These are phyloP conservation scores for Beauveria varroae DNA, from an alignment of 2,329 filamentous ascomycete species.

Conservation along the genomic window DNA sequence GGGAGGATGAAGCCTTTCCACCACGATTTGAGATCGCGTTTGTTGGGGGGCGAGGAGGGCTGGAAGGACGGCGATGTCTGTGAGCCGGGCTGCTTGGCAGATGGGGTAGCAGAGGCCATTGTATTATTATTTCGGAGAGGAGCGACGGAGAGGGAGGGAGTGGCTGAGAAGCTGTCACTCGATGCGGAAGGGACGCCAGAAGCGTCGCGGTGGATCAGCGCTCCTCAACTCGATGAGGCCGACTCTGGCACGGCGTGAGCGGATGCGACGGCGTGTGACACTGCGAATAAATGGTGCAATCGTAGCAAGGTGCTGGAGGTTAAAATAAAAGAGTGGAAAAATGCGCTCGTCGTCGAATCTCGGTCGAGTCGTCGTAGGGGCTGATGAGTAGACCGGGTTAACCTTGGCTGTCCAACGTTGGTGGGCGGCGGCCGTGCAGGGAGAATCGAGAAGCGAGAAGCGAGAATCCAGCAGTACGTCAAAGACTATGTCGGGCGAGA, in stretches of 20 bases:
- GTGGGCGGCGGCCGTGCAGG: background rate
- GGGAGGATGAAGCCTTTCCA: slow-evolving; percentile 90
- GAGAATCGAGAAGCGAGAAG: background rate
- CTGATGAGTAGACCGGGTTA: background rate
- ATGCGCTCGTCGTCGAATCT: background rate
- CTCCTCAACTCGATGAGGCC: background rate
- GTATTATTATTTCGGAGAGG: background rate
- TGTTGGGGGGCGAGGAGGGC: slow-evolving; percentile 61
- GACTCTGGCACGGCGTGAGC: background rate
- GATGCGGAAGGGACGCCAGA: background rate
- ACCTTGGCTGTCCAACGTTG: background rate
- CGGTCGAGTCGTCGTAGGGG: background rate
- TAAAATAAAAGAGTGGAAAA: background rate
- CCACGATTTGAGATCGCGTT: slow-evolving; percentile 87
- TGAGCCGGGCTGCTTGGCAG: background rate
- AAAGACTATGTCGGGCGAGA: background rate
- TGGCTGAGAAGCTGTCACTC: background rate
- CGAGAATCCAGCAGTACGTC: background rate
- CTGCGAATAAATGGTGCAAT: background rate
- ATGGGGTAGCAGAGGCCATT: slow-evolving; percentile 10
- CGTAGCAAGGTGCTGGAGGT: background rate
- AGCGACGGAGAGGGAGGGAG: background rate
- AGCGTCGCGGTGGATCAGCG: slow-evolving; percentile 1
- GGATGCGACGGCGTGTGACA: background rate
- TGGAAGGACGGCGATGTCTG: background rate